Percentiles rank a stretch among this genome's conserved stretches.
phyloP scores from a whole-genome alignment of 2,329 filamentous ascomycete genomes.

The Cercospora zeina region DNA sequence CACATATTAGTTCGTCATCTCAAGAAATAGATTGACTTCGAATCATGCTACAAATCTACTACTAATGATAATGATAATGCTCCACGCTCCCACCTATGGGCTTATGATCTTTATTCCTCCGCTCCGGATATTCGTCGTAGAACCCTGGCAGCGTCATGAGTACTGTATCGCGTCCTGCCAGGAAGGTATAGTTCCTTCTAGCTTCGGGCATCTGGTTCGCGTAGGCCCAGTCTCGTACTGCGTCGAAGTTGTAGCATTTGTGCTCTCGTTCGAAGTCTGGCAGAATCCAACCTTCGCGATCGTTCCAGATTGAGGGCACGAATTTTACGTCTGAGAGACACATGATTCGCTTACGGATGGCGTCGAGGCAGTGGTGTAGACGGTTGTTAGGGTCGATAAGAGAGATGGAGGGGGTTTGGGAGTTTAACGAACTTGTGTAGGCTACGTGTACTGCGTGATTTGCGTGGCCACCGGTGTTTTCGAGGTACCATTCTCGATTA shows the following conservation, averaged over 20 bases:
- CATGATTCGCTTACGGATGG: constrained; percentile 9
- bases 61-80: background rate
- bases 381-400: background rate
- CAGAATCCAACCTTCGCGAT: constrained; percentile 4
- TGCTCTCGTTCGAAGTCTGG: constrained; percentile 15
- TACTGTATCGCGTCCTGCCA: background rate
- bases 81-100: background rate
- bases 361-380: constrained; percentile 14
- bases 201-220: constrained; percentile 1
- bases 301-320: constrained; percentile 10
- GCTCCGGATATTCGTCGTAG: background rate
- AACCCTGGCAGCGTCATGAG: background rate
- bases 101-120: background rate
- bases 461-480: constrained; percentile 3
- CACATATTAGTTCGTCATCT: too few relatives aligned
- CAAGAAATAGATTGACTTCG: too few relatives aligned
- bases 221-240: background rate
- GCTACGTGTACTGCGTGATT: constrained; percentile 4
- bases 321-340: constrained; percentile 7
- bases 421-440: constrained; percentile 1
- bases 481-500: constrained; percentile 14
- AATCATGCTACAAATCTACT: background rate
- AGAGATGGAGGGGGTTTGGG: background rate
- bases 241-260: constrained; percentile 10
- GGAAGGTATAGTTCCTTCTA: background rate